These are phyloP conservation scores for Vitellaria paradoxa DNA, from an alignment of 179 eudicot genomes.

Conservation along the genomic window DNA sequence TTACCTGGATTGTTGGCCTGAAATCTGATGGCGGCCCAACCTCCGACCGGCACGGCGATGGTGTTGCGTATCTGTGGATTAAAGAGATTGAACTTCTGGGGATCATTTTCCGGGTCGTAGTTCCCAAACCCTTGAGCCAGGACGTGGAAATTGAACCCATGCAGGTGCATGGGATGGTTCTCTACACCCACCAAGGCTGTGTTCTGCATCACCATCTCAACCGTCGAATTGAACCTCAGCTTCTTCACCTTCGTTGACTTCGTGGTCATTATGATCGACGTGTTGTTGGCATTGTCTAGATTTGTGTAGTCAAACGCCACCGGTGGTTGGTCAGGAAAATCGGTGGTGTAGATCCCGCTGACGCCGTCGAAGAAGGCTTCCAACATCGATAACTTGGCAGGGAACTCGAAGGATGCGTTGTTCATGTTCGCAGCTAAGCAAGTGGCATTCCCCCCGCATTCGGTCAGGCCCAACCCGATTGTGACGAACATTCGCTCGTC, in stretches of 20 bases:
- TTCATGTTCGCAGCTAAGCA: conserved; percentile 49
- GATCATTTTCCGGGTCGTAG: conserved; percentile 19
- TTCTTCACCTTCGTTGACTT: conserved; percentile 35
- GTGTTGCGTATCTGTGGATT: conserved; percentile 47
- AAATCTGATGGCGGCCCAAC: conserved; percentile 53
- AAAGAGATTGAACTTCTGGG: conserved; percentile 22
- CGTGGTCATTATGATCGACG: conserved; percentile 10
- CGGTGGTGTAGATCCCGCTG: conserved; percentile 35
- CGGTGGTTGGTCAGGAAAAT: conserved; percentile 41
- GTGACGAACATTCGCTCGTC: conserved; percentile 60
- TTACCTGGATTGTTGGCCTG: conserved; percentile 52
- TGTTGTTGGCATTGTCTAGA: conserved; percentile 13
- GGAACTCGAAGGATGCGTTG: conserved; percentile 37
- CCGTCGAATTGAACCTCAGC: conserved; percentile 36
- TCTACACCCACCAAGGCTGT: conserved; percentile 28
- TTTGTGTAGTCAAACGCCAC: conserved; percentile 39
- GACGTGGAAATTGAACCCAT: conserved; percentile 42
- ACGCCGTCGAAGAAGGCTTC: conserved; percentile 32
- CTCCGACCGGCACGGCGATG: conserved; percentile 42
- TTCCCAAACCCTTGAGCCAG: conserved; percentile 50
- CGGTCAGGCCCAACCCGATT: conserved; percentile 34
- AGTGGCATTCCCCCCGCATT: conserved; percentile 25
- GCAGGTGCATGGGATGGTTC: conserved; percentile 53
- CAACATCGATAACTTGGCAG: conserved; percentile 33
- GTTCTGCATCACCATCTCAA: conserved; percentile 44